Evolutionary conservation across 805 yeast species (phyloP).

Genomic region (Scheffersomyces amazonensis): DNA sequence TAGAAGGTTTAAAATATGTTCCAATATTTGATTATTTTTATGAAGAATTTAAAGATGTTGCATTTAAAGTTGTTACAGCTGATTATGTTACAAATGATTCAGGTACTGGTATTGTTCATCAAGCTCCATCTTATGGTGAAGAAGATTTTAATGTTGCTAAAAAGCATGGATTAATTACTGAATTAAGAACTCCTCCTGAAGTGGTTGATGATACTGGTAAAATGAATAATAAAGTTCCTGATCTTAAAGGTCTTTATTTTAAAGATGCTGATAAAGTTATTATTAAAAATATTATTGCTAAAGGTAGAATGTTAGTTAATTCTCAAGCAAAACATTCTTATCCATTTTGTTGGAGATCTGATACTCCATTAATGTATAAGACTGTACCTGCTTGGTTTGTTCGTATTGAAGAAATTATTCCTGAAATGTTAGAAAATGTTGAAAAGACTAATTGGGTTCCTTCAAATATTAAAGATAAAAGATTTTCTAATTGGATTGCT

Average conservation of each 20-base stretch:
- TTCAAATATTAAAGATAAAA: conserved; percentile 79
- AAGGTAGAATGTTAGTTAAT: conserved; percentile 70
- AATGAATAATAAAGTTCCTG: conserved; percentile 72
- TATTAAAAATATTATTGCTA: conserved; percentile 76
- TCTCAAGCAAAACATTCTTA: conserved; percentile 92
- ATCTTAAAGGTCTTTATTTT: conserved; percentile 80
- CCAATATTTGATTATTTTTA: conserved; percentile 84
- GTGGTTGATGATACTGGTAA: conserved; percentile 93
- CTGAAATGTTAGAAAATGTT: conserved; percentile 84
- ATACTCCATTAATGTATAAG: conserved; percentile 93
- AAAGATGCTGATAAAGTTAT: conserved; percentile 94
- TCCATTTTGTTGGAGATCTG: conserved; percentile 99
- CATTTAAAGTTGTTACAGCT: conserved; percentile 78
- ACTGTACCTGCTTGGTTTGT: conserved; percentile 99
- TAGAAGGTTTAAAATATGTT: conserved; percentile 74
- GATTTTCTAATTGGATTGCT: conserved; percentile 97
- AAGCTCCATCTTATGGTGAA: conserved; percentile 99
- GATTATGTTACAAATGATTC: conserved; percentile 88
- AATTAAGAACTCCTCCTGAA: conserved; percentile 75
- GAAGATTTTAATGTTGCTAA: conserved; percentile 88
- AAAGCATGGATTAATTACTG: conserved; percentile 69
- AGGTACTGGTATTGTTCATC: conserved; percentile 99
- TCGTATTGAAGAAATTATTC: conserved; percentile 81
- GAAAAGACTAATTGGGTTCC: conserved; percentile 96
- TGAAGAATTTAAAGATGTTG: conserved; percentile 71